Evolutionary conservation across 2,329 filamentous ascomycete genomes (phyloP).

Genomic region (Chaetomium sp.): DNA sequence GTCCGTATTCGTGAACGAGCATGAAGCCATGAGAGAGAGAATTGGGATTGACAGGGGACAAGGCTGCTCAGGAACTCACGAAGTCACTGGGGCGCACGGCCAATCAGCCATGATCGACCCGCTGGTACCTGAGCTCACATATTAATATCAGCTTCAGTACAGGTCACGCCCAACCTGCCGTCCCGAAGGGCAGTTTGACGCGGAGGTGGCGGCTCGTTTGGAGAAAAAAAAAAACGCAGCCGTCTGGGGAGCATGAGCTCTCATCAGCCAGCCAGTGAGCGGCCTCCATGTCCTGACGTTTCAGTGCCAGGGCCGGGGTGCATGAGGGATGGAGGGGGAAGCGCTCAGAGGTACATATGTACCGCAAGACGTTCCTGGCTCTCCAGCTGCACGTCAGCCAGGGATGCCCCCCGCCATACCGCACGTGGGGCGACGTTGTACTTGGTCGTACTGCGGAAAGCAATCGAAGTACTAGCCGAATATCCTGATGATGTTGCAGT

Average conservation of each 20-base stretch:
- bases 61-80: conserved; percentile 32
- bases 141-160: conserved; percentile 36
- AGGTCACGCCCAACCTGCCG: conserved; percentile 30
- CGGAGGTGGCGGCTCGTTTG: conserved; percentile 29
- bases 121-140: conserved; percentile 37
- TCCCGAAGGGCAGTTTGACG: conserved; percentile 24
- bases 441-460: conserved; percentile 32
- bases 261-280: conserved; percentile 21
- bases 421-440: conserved; percentile 33
- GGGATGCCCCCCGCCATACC: conserved; percentile 17
- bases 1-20: conserved; percentile 29
- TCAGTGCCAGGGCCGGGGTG: conserved; percentile 35
- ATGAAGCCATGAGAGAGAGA: conserved; percentile 29
- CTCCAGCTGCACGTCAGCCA: conserved; percentile 32
- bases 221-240: conserved; percentile 14
- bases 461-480: conserved; percentile 32
- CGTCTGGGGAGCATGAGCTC: conserved; percentile 29
- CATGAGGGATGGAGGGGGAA: conserved; percentile 23
- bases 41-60: conserved; percentile 26
- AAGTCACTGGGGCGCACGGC: conserved; percentile 30
- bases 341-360: not conserved
- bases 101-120: conserved; percentile 31
- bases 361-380: conserved; percentile 15
- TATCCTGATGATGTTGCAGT: conserved; percentile 35
- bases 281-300: conserved; percentile 31